Evolutionary conservation across 2,329 filamentous ascomycete species (phyloP), one percentile per base, ranked within the genome.

Genomic region (Phoma sp.): DNA sequence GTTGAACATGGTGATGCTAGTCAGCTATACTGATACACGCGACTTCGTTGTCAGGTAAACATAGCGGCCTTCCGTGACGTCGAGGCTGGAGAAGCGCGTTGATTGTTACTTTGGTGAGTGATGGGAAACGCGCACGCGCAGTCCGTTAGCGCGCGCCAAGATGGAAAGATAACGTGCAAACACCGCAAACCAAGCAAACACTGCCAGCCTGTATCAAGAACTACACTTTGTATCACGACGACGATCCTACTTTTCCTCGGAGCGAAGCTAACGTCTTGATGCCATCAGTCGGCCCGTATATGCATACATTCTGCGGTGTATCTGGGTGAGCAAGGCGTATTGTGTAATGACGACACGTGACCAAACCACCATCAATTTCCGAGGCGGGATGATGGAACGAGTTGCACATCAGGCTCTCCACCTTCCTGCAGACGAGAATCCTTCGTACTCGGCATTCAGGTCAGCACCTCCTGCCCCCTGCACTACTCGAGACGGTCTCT

Each of bases 1-100:
- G 63, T 90, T 96, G 82, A 99, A 98, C 95, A 99, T 99, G 69
- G 63, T 56, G 29, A 52, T 43, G 17, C 47, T 37, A 36, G 51
- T 43, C 45, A 55, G 38, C 47, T 45, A 24, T 2, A 44, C 44
- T 35, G 49, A 45, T 49, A 39, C 44, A 41, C 24, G 54, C 44
- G 43, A 49, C 15, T 27, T 33, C 4, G 6, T 12, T 49, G 6
- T 37, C 38, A 49, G 35, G 24, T 19, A 49, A 47, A 27, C 54
- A 57, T 57, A 43, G 29, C 35, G 49, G 39, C 54, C 39, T 32
- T 35, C 31, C 40, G 48, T 35, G 22, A 43, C 17, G 36, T 43
- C 31, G 39, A 43, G 36, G 39, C 36, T 32, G 31, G 32, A 41
- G 38, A 29, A 41, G 25, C 46, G 47, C 46, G 52, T 51, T 21